A percentile compares a stretch with the other conserved stretches of the same genome.
Conservation (phyloP, 768 basidiomycete species). For the Arthromyces matolae region DNA sequence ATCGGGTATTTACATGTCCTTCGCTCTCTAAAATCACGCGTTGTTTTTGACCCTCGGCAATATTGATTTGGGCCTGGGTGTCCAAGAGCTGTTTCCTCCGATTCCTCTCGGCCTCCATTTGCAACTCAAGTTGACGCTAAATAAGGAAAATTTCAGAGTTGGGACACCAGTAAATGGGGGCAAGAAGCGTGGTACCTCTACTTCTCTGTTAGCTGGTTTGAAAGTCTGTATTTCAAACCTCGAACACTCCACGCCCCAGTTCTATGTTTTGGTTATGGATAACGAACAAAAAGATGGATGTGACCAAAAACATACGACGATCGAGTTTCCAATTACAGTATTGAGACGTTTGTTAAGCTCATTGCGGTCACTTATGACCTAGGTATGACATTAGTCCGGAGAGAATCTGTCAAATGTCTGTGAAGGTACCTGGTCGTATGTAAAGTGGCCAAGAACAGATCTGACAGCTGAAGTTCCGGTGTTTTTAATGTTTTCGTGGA, state of each 20-base stretch:
- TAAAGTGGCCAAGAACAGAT: constrained; percentile 49
- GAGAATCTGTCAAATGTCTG: neutral
- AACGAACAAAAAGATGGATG: too few relatives aligned
- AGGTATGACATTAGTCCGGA: neutral
- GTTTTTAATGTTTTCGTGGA: constrained; percentile 45
- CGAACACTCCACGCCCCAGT: constrained; percentile 57
- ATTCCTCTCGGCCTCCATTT: constrained; percentile 58
- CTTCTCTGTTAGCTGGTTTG: constrained; percentile 57
- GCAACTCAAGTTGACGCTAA: constrained; percentile 55
- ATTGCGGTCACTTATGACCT: constrained; percentile 55
- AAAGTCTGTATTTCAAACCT: constrained; percentile 58
- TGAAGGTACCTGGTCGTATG: constrained; percentile 38
- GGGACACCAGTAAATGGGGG: constrained; percentile 1
- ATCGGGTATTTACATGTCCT: constrained; percentile 35
- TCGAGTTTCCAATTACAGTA: constrained; percentile 46
- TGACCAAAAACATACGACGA: constrained; percentile 38
- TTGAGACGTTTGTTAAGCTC: constrained; percentile 46
- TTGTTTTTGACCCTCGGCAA: constrained; percentile 57
- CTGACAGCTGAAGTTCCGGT: constrained; percentile 54
- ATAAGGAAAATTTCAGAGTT: neutral
- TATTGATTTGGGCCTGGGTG: constrained; percentile 54
- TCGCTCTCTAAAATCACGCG: constrained; percentile 53
- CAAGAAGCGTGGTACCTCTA: too few relatives aligned
- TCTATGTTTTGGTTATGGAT: too few relatives aligned
- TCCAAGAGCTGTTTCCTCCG: constrained; percentile 54